A percentile compares a stretch with the other conserved stretches of the same genome.
Conservation (phyloP, 768 basidiomycete genomes). For the Kwoniella mangroviensis region DNA sequence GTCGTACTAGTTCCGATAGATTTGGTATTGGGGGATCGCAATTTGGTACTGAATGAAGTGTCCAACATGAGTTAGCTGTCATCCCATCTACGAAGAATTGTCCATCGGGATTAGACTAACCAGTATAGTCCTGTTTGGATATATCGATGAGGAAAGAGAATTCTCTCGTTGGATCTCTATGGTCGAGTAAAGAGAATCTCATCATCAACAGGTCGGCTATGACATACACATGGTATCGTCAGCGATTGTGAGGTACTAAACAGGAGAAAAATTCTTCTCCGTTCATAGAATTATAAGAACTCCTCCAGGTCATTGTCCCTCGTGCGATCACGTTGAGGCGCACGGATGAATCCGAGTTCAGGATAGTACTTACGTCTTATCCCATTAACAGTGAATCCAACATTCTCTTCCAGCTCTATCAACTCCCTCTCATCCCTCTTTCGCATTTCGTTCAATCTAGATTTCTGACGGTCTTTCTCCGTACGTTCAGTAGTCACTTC, state of each 20-base stretch:
- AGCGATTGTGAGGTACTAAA: too few relatives aligned
- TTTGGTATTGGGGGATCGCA: conserved; percentile 72
- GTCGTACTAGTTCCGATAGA: conserved; percentile 70
- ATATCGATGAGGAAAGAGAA: conserved; percentile 79
- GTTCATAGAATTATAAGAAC: too few relatives aligned
- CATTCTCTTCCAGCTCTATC: conserved; percentile 63
- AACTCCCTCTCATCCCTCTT: conserved; percentile 66
- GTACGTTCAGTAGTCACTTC: conserved; percentile 33
- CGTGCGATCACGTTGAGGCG: too few relatives aligned
- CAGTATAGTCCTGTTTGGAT: conserved; percentile 67
- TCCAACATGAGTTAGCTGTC: conserved; percentile 13
- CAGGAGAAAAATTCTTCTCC: too few relatives aligned
- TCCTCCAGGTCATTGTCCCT: too few relatives aligned
- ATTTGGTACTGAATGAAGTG: conserved; percentile 68
- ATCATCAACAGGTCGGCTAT: conserved; percentile 70
- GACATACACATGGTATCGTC: not conserved
- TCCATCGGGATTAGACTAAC: conserved; percentile 59
- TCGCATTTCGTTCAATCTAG: conserved; percentile 65
- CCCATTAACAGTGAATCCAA: conserved; percentile 76
- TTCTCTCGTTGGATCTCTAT: conserved; percentile 65
- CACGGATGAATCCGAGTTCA: not conserved
- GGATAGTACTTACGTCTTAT: conserved; percentile 62
- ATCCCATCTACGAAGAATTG: too few relatives aligned
- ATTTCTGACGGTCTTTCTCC: conserved; percentile 74
- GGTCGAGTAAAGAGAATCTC: conserved; percentile 72